Conservation (phyloP, 352 stramenopile genomes). For the Phytopythium montanum region DNA sequence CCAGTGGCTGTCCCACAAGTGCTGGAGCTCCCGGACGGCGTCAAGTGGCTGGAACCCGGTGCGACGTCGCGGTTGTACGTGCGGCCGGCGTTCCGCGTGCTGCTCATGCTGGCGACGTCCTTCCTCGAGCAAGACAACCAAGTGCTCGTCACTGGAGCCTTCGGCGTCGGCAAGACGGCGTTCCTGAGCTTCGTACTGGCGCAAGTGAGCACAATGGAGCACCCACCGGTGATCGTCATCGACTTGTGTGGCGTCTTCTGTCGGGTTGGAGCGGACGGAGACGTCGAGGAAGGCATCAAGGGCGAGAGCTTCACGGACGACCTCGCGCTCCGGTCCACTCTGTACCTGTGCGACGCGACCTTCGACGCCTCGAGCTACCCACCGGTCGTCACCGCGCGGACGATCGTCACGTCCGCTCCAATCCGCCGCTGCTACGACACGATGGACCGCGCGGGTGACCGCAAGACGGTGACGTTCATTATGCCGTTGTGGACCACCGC, state of each 20-base stretch:
- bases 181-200: slow-evolving; percentile 34
- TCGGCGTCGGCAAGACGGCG: slow-evolving; percentile 32
- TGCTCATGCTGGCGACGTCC: slow-evolving; percentile 20
- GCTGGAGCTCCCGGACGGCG: slow-evolving; percentile 4
- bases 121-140: slow-evolving; percentile 25
- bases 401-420: slow-evolving; percentile 14
- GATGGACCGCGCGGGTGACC: slow-evolving; percentile 7
- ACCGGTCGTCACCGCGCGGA: slow-evolving; percentile 17
- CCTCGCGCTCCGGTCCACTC: slow-evolving; percentile 16
- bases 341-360: slow-evolving; percentile 29
- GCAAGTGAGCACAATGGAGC: slow-evolving; percentile 10
- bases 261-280: slow-evolving; percentile 17
- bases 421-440: not conserved
- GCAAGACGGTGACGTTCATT: slow-evolving; percentile 18
- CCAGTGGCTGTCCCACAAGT: slow-evolving; percentile 2
- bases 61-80: slow-evolving; percentile 18
- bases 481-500: slow-evolving; percentile 35
- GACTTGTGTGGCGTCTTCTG: slow-evolving; percentile 27
- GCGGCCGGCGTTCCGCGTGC: slow-evolving; percentile 20
- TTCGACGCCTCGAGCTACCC: not conserved
- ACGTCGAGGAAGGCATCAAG: slow-evolving; percentile 16
- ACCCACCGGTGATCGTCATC: slow-evolving; percentile 26
- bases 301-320: slow-evolving; percentile 22
- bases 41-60: not conserved
- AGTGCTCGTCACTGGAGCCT: slow-evolving; percentile 29